Conservation (phyloP, 345 rosid species). For the Salix arbutifolia region DNA sequence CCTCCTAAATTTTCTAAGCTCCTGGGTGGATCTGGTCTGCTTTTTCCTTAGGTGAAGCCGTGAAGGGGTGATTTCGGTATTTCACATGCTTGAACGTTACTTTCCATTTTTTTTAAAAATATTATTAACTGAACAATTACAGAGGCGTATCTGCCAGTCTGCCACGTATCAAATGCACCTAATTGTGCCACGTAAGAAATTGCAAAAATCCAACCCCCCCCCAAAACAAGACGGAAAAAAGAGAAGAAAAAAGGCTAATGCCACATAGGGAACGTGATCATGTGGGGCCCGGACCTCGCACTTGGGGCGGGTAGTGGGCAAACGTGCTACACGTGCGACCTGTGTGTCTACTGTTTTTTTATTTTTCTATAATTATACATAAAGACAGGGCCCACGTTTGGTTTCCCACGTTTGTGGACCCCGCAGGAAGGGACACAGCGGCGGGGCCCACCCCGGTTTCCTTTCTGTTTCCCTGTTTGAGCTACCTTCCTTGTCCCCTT, state of each 20-base stretch:
- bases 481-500: constrained; percentile 15
- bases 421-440: neutral
- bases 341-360: neutral
- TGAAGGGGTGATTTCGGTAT: neutral
- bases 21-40: neutral
- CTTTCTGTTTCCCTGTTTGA: constrained; percentile 37
- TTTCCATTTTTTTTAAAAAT: neutral
- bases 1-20: neutral
- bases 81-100: neutral
- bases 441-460: constrained; percentile 37
- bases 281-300: neutral
- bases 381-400: neutral
- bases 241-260: neutral
- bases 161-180: constrained; percentile 17
- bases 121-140: constrained; percentile 1
- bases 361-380: too few species aligned
- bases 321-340: constrained; percentile 11
- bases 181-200: constrained; percentile 16
- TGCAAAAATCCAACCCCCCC: neutral
- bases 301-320: constrained; percentile 16
- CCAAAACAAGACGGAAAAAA: neutral
- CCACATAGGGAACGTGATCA: constrained; percentile 11
- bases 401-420: constrained; percentile 17
- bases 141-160: constrained; percentile 22
- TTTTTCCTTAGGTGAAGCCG: neutral